A percentile compares a stretch with the other conserved stretches of the same genome.
Evolutionary conservation across 1,284 basidiomycete species (phyloP).

Genomic region (Boletus mariae): DNA sequence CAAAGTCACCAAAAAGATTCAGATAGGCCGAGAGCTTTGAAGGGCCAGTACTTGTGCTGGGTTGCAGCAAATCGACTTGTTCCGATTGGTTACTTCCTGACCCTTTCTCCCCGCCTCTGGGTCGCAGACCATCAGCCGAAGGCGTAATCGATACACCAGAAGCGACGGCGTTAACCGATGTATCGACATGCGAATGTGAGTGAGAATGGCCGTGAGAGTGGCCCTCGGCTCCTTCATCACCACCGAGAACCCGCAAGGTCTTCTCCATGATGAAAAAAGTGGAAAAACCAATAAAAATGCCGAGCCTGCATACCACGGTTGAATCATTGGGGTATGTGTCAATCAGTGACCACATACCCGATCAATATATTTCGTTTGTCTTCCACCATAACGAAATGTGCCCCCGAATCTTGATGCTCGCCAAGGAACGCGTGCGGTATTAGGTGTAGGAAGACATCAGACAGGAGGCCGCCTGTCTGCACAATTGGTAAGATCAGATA

Average conservation of each 20-base stretch:
- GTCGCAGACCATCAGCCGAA: constrained; percentile 32
- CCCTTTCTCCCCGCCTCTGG: constrained; percentile 29
- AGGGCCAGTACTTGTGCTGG: constrained; percentile 43
- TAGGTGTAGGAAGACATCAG: constrained; percentile 86
- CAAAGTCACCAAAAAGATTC: constrained; percentile 88
- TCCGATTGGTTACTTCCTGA: constrained; percentile 18
- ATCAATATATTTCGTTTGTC: constrained; percentile 87
- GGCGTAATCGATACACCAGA: constrained; percentile 35
- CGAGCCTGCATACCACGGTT: constrained; percentile 47
- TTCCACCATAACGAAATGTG: constrained; percentile 77
- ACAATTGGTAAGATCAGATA: constrained; percentile 27
- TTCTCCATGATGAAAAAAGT: constrained; percentile 91
- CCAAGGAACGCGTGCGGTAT: constrained; percentile 89
- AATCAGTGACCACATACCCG: constrained; percentile 48
- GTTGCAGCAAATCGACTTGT: constrained; percentile 19
- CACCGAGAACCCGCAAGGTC: constrained; percentile 75
- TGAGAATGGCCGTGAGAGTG: constrained; percentile 61
- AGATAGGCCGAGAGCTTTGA: constrained; percentile 86
- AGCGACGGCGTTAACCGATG: constrained; percentile 24
- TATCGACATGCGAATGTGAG: constrained; percentile 37
- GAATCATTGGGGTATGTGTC: constrained; percentile 8
- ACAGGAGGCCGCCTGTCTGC: constrained; percentile 84
- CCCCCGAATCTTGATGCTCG: constrained; percentile 67
- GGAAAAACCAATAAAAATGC: constrained; percentile 81
- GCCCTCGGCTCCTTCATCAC: constrained; percentile 48